Base-by-base conservation (phyloP, 2,329 filamentous ascomycete genomes). In the Penicillium sp. region DNA sequence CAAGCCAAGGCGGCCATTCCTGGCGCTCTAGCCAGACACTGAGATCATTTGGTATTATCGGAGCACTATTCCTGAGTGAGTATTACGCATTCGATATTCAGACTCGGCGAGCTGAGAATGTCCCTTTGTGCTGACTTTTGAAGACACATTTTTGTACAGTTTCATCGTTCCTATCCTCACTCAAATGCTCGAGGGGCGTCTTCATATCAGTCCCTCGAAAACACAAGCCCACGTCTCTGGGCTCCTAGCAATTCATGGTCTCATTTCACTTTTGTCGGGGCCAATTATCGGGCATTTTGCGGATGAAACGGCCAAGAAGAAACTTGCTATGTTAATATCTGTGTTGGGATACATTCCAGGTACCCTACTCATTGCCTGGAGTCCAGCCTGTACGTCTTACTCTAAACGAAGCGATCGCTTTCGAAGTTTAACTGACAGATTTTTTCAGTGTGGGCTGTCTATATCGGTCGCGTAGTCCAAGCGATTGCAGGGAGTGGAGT, bases 381-480 rank as follows among this genome's bases (percentile, higher is more conserved):
- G 7, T 10, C 31, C 31, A n/a, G 31, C 31, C 10, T 33, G 31
- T 33, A 33, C 31, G 31, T 14, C 14, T 11, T 10, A 33, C 7
- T 33, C 4, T 14, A 33, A 33, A 33, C 4, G 14, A 33, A 33
- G 13, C 13, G 4, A 33, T 8, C 13, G 5, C 6, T 33, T 33
- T 5, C 9, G 13, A 8, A 5, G 5, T 33, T 33, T 14, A 10
- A 10, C 16, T 37, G 10, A 37, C 16, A 37, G n/a, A 19, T 37
- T 3, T 19, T 18, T 6, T 8, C 36, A 39, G 36, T 39, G 36
- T 23, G 10, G 36, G 36, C 10, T 23, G 8, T 39, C 9, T 39
- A 16, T n/a, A 2, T 62, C 10, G 64, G 61, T 3, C 57, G 67
- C 1, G 10, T 58, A n/a, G 9, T 70, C 4, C 67, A 71, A 45